Base-by-base conservation (phyloP, 495 filamentous ascomycete species). In the Chaetomidium leptoderma region DNA sequence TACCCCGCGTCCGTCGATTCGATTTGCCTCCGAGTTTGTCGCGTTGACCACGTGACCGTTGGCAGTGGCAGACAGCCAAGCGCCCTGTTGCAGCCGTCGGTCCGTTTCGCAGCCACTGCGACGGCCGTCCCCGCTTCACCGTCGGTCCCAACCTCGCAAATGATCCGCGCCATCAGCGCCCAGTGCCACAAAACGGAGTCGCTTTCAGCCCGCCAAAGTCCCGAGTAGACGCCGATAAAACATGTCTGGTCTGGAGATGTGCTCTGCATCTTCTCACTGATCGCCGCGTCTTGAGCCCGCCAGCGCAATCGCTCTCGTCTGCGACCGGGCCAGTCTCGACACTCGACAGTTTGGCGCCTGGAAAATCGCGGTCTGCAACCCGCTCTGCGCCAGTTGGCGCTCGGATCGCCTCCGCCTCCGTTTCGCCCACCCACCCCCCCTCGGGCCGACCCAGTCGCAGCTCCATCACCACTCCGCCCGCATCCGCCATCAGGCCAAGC, bases 381-480 rank as follows among this genome's bases (percentile, higher is more conserved):
- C n/a, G n/a, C n/a, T 11, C 19, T 45, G 29, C 23, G 24, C 13
- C 2, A 19, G 27, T 45, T 17, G 43, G 50, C 40, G 42, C 39
- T 54, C 32, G 42, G 33, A 51, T 60, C 52, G 50, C 57, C 42
- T 60, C 58, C 52, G 50, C 57, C 42, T 60, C 58, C 55, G 45
- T 50, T 60, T 54, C 57, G 51, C 53, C 9, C n/a, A n/a, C n/a
- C 40, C 33, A 21, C 13, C 17, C 17, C n/a, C 37, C 57, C 43
- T 53, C 57, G 43, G 50, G 13, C 33, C 58, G 44, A 55, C 23
- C 36, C 33, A 44, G 17, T 14, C 11, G 35, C 46, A 23, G 21
- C 46, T 29, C 37, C 27, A 46, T 53, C 57, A 39, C 39, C 57
- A 59, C 51, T 46, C 52, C 44, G 49, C 9, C 42, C 51, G 21